Conservation (phyloP, 2,329 filamentous ascomycete species). For the Blastomyces emzantsi region DNA sequence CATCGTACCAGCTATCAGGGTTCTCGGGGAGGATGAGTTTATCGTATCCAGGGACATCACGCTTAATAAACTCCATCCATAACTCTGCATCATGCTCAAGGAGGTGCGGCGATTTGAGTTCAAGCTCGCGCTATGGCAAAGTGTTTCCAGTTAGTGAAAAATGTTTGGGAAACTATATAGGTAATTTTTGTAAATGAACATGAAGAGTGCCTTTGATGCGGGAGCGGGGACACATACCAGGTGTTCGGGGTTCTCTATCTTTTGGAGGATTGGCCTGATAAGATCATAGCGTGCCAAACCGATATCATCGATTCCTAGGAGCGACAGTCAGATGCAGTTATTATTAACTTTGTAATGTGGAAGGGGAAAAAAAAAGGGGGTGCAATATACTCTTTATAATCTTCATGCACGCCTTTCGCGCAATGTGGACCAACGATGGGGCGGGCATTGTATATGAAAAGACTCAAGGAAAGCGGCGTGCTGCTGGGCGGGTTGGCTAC, state of each 20-base stretch:
- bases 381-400: constrained; percentile 29
- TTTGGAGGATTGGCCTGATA: constrained; percentile 58
- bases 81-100: constrained; percentile 59
- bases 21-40: constrained; percentile 58
- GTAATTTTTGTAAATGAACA: background rate
- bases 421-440: constrained; percentile 29
- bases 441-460: constrained; percentile 23
- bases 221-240: constrained; percentile 43
- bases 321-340: constrained; percentile 9
- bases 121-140: constrained; percentile 47
- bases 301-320: constrained; percentile 54
- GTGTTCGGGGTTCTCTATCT: constrained; percentile 63
- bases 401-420: constrained; percentile 29
- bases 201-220: background rate
- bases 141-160: constrained; percentile 1
- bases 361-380: no score
- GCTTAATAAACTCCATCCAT: constrained; percentile 70
- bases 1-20: constrained; percentile 63
- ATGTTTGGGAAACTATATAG: background rate
- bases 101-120: constrained; percentile 68
- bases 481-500: background rate
- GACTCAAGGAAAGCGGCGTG: background rate
- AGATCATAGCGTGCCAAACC: constrained; percentile 61
- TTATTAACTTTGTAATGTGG: background rate
- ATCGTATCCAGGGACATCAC: constrained; percentile 62